phyloP scores from a whole-genome alignment of 495 filamentous ascomycete genomes.

The Podospora tetraspora region DNA sequence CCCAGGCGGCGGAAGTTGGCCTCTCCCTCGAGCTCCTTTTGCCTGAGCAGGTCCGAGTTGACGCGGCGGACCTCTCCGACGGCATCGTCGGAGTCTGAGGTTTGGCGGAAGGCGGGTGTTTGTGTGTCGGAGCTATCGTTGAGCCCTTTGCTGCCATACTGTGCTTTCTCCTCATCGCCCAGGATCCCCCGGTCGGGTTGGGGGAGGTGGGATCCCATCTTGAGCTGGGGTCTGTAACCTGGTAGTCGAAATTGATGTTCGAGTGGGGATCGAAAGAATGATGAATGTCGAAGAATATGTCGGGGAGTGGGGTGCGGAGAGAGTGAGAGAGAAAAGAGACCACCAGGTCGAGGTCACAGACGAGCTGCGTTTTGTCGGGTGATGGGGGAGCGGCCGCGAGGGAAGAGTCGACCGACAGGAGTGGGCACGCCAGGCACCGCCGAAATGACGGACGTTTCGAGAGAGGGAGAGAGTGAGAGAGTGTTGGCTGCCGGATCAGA shows the following conservation, averaged over 20 bases:
- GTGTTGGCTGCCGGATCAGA: not conserved
- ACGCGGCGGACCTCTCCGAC: slow-evolving; percentile 17
- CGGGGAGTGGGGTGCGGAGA: not conserved
- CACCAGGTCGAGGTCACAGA: not conserved
- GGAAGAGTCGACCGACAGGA: not conserved
- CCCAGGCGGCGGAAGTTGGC: slow-evolving; percentile 42
- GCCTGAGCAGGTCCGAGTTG: slow-evolving; percentile 16
- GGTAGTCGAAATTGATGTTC: not conserved
- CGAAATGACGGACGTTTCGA: not conserved
- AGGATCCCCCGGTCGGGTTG: not conserved
- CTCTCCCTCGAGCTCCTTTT: slow-evolving; percentile 34
- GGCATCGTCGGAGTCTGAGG: not conserved
- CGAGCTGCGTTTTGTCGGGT: not conserved
- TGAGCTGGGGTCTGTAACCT: not conserved
- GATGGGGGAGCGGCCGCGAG: not conserved
- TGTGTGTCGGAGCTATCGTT: not conserved
- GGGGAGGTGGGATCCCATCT: not conserved
- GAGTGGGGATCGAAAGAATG: not conserved
- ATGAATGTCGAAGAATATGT: not conserved
- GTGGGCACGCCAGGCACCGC: not conserved
- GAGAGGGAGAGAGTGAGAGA: not conserved
- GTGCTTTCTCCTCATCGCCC: not conserved
- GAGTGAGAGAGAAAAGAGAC: not conserved
- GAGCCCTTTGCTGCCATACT: not conserved
- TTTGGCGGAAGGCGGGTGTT: not conserved